Conservation (phyloP, 1,284 basidiomycete species). For the Termitomyces sp. region DNA sequence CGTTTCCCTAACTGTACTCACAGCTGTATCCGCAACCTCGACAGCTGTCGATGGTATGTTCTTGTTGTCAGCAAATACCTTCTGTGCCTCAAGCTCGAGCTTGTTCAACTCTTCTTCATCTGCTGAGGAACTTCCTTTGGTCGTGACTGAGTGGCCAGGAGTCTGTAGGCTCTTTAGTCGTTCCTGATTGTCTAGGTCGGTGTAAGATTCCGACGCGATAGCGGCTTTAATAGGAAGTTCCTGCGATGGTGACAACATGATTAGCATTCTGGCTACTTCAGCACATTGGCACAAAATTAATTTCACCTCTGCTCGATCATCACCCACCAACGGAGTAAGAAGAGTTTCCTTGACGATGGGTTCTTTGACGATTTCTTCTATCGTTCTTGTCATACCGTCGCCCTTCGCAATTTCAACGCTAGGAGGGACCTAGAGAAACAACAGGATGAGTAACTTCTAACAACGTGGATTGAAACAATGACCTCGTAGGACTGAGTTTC, state of each 20-base stretch:
- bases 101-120: slow-evolving; percentile 11
- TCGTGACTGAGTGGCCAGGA: slow-evolving; percentile 33
- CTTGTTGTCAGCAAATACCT: background rate
- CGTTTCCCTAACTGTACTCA: background rate
- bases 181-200: slow-evolving; percentile 14
- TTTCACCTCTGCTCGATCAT: background rate
- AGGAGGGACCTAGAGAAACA: background rate
- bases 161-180: slow-evolving; percentile 32
- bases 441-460: background rate
- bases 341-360: background rate
- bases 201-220: background rate
- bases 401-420: background rate
- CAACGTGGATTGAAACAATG: background rate
- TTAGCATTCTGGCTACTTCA: background rate
- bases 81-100: slow-evolving; percentile 8
- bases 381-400: background rate
- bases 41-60: background rate
- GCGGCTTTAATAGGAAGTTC: background rate
- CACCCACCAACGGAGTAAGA: background rate
- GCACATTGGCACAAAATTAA: background rate
- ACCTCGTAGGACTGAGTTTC: background rate
- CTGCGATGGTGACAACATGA: background rate
- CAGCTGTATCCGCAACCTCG: background rate
- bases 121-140: slow-evolving; percentile 25
- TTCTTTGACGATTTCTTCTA: background rate